Percentiles rank a stretch among this genome's conserved stretches.
Evolutionary conservation across 2,329 filamentous ascomycete species (phyloP).

Genomic region (Fusarium sp.): DNA sequence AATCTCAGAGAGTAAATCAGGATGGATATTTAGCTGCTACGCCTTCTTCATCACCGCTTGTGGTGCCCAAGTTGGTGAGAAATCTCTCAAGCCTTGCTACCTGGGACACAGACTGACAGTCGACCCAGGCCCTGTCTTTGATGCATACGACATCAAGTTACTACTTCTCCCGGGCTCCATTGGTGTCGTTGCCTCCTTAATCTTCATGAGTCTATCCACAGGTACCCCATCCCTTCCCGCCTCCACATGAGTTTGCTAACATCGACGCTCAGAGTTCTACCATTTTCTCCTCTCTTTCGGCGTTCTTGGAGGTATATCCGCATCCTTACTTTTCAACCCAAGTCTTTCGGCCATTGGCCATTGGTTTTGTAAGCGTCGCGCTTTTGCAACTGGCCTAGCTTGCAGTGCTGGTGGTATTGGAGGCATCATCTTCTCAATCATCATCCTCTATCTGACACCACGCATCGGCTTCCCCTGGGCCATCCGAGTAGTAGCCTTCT

Average conservation of each 20-base stretch:
- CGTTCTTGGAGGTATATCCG: conserved; percentile 71
- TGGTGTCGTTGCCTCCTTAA: conserved; percentile 63
- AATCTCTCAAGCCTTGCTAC: background rate
- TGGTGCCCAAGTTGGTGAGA: conserved; percentile 12
- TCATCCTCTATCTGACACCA: conserved; percentile 42
- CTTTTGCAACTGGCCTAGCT: conserved; percentile 75
- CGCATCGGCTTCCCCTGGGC: conserved; percentile 47
- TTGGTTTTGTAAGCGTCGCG: conserved; percentile 68
- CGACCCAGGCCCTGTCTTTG: conserved; percentile 67
- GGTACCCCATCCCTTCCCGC: conserved; percentile 35
- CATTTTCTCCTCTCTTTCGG: conserved; percentile 79
- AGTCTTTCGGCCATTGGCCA: conserved; percentile 74
- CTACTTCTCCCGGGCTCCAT: conserved; percentile 69
- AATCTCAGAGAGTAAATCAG: background rate
- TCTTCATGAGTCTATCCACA: conserved; percentile 69
- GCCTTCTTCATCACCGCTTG: conserved; percentile 22
- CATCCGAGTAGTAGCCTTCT: conserved; percentile 44
- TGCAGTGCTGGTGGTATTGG: conserved; percentile 72
- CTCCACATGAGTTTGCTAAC: background rate
- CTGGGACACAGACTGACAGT: background rate
- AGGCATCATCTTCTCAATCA: conserved; percentile 61
- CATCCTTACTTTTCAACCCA: conserved; percentile 76
- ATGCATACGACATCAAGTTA: conserved; percentile 70
- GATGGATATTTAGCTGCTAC: conserved; percentile 23
- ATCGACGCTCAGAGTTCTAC: conserved; percentile 62